Base-by-base conservation (phyloP, 768 basidiomycete genomes). In the Coprinellus aureogranulatus region DNA sequence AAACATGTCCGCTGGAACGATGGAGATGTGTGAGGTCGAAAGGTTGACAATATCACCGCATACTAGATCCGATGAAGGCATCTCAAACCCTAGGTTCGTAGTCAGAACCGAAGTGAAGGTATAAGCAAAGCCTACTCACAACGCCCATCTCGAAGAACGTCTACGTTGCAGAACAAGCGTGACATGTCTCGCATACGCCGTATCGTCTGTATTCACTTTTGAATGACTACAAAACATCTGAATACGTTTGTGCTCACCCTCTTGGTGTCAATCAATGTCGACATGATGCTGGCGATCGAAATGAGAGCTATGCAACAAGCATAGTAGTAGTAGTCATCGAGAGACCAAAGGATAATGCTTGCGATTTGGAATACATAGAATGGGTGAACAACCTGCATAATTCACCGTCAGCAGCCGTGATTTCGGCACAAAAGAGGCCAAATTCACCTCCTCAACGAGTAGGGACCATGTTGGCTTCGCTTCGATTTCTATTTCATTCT, bases 351-450 rank as follows among this genome's bases (percentile, higher is more conserved):
- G 39, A 91, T 76, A 63, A 98, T 90, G 62, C 94, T 97, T 50
- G 93, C 93, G 62, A 98, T 87, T 80, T 99, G 97, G 68, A 99
- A 99, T 54, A 99, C 89, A 68, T 98, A 98, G 73, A 98, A 98
- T 0, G 97, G 97, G 68, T 98, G 96, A 39, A 98, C 88, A 45
- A 97, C 85, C 93, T 78, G 45, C 4, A 45, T 27, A 44, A 45
- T 41, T 46, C 55, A 37, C 31, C 59, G 39, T 55, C 25, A 59
- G 44, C 53, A 31, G 41, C n/a, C 34, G 16, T 22, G 39, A 49
- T 16, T 18, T 46, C 34, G 8, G 39, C 46, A 27, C 28, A n/a
- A 37, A 14, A 53, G 16, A 62, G 48, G 3, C 37, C 53, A 39
- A n/a, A 55, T 62, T 22, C 30, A 93, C 94, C 81, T 98, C 97